Evolutionary conservation across 177 flowering plant genomes (phyloP).

Genomic region (Tripterygium wilfordii): DNA sequence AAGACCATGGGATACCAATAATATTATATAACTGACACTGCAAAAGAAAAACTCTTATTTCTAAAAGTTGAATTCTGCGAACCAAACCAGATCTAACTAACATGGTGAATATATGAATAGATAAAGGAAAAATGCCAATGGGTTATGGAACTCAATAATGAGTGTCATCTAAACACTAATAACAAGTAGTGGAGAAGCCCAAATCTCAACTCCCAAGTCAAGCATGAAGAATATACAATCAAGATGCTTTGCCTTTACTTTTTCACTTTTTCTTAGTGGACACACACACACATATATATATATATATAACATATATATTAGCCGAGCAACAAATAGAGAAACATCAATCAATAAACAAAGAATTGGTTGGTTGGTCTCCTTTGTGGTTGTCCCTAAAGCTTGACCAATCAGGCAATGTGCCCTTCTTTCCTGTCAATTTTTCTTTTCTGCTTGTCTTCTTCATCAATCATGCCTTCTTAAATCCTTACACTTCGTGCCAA

Average conservation of each 20-base stretch:
- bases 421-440: constrained; percentile 6
- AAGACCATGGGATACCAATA: too few species aligned
- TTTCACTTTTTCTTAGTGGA: constrained; percentile 12
- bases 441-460: neutral
- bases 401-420: constrained; percentile 15
- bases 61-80: too few species aligned
- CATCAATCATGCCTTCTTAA: neutral
- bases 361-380: constrained; percentile 27
- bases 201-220: constrained; percentile 15
- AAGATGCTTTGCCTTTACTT: constrained; percentile 23
- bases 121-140: neutral
- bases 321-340: neutral
- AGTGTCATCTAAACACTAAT: neutral
- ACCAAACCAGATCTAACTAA: too few species aligned
- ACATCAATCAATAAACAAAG: constrained; percentile 17
- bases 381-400: constrained; percentile 15
- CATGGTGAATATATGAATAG: neutral
- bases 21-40: too few species aligned
- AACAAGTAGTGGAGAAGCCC: constrained; percentile 2
- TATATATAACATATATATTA: too few species aligned
- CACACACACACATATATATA: neutral
- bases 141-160: neutral
- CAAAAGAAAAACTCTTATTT: too few species aligned
- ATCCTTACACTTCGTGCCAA: neutral
- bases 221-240: constrained; percentile 5